phyloP scores from a whole-genome alignment of 495 filamentous ascomycete species.

The Oidiodendron maius region DNA sequence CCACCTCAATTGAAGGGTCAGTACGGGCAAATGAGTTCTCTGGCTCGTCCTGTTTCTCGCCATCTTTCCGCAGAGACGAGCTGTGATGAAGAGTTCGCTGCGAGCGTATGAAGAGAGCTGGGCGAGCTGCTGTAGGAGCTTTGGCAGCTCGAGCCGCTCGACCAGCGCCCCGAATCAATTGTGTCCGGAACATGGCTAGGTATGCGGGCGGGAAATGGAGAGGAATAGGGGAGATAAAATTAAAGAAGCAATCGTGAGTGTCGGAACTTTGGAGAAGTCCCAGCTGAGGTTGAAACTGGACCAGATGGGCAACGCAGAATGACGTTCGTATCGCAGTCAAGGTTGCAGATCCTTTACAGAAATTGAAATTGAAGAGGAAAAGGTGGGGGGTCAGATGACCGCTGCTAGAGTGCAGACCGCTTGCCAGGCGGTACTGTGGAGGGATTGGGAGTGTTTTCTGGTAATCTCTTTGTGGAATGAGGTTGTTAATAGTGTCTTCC shows the following conservation, averaged over 20 bases:
- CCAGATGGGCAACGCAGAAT: too few species aligned
- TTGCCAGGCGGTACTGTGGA: too few species aligned
- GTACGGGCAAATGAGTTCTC: constrained; percentile 61
- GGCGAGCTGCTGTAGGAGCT: not conserved
- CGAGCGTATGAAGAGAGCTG: not conserved
- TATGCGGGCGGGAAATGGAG: not conserved
- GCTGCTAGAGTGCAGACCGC: too few species aligned
- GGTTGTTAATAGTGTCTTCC: too few species aligned
- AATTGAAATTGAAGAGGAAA: too few species aligned
- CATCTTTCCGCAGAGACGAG: constrained; percentile 4
- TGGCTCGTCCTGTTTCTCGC: constrained; percentile 4
- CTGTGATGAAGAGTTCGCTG: constrained; percentile 12
- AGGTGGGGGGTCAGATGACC: too few species aligned
- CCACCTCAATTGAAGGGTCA: constrained; percentile 66
- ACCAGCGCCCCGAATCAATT: constrained; percentile 16
- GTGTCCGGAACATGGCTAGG: constrained; percentile 20
- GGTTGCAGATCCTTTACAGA: too few species aligned
- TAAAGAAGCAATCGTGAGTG: not conserved
- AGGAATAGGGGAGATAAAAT: not conserved
- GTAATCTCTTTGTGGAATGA: too few species aligned
- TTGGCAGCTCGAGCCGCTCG: constrained; percentile 11
- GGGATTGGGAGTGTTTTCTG: too few species aligned
- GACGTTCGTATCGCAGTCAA: too few species aligned
- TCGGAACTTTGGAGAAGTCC: not conserved
- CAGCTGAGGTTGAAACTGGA: too few species aligned